Percentiles rank a stretch among this genome's conserved stretches.
These are phyloP conservation scores for Fusarium albosuccineum DNA, from an alignment of 2,329 filamentous ascomycete species.

Conservation along the genomic window DNA sequence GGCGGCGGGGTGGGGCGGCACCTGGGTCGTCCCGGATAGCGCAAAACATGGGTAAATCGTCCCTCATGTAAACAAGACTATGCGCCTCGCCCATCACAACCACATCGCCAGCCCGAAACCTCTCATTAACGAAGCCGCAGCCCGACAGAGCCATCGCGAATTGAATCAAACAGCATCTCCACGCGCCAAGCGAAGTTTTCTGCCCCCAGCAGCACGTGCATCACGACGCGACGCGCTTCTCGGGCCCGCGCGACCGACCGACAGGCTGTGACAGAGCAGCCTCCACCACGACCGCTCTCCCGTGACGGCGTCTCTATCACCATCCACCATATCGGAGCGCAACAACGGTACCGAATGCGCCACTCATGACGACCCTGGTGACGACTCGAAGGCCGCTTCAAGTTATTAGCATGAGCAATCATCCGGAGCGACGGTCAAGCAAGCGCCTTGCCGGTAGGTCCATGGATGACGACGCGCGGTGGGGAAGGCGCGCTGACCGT, in stretches of 20 bases:
- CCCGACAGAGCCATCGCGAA: slow-evolving; percentile 32
- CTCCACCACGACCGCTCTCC: slow-evolving; percentile 28
- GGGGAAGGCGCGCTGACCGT: slow-evolving; percentile 34
- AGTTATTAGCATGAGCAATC: slow-evolving; percentile 77
- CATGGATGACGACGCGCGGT: slow-evolving; percentile 18
- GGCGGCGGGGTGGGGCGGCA: slow-evolving; percentile 33
- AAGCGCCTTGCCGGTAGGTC: slow-evolving; percentile 74
- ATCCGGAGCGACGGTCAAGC: slow-evolving; percentile 71
- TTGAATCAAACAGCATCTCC: slow-evolving; percentile 14
- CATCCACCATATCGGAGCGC: slow-evolving; percentile 32
- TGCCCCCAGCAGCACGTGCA: slow-evolving; percentile 1
- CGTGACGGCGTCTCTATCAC: slow-evolving; percentile 29
- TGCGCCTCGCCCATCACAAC: slow-evolving; percentile 45
- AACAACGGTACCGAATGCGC: slow-evolving; percentile 51
- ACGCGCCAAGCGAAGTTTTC: slow-evolving; percentile 3
- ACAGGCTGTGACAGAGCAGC: neutral
- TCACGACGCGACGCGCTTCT: slow-evolving; percentile 41
- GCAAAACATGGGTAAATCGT: slow-evolving; percentile 36
- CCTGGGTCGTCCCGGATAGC: slow-evolving; percentile 22
- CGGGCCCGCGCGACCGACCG: slow-evolving; percentile 28
- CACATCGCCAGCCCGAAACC: slow-evolving; percentile 44
- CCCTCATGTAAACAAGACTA: slow-evolving; percentile 49
- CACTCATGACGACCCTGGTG: slow-evolving; percentile 80
- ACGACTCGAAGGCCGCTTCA: slow-evolving; percentile 73
- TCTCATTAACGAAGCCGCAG: slow-evolving; percentile 29